phyloP scores from a whole-genome alignment of 176 grass and related monocot genomes.

The Phragmites australis region DNA sequence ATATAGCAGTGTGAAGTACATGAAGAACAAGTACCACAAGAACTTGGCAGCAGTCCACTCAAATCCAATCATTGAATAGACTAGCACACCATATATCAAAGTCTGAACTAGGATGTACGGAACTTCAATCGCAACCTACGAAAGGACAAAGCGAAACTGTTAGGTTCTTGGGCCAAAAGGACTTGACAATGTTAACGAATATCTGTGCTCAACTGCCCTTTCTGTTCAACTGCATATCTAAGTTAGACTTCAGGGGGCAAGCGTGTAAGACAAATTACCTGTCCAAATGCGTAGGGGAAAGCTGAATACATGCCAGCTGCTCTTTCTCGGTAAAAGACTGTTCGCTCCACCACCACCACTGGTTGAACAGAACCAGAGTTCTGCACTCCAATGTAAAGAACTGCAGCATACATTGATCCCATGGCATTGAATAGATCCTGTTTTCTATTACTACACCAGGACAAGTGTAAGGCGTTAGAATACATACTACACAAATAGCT shows the following conservation, averaged over 20 bases:
- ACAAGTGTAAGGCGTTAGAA: constrained; percentile 28
- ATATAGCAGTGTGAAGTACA: constrained; percentile 88
- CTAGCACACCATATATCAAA: constrained; percentile 64
- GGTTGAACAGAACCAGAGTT: constrained; percentile 83
- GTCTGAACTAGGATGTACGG: constrained; percentile 68
- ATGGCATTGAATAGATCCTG: constrained; percentile 86
- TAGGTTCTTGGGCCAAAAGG: constrained; percentile 26
- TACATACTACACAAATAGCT: constrained; percentile 9
- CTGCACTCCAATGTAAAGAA: constrained; percentile 74
- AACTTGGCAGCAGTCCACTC: constrained; percentile 83
- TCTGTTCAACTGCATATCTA: background rate
- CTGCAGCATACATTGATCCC: constrained; percentile 87
- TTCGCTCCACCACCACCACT: constrained; percentile 78
- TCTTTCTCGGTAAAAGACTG: constrained; percentile 88
- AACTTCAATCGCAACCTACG: constrained; percentile 71
- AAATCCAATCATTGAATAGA: constrained; percentile 77
- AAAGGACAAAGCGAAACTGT: constrained; percentile 26
- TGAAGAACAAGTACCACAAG: constrained; percentile 94
- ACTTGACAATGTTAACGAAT: constrained; percentile 2
- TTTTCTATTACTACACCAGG: constrained; percentile 38
- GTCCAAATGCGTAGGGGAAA: constrained; percentile 92
- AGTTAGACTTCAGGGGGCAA: background rate
- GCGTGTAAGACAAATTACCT: constrained; percentile 46
- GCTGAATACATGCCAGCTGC: constrained; percentile 94
- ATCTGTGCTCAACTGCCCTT: background rate